phyloP scores from a whole-genome alignment of 2,329 filamentous ascomycete species.

The Fusarium agapanthi region DNA sequence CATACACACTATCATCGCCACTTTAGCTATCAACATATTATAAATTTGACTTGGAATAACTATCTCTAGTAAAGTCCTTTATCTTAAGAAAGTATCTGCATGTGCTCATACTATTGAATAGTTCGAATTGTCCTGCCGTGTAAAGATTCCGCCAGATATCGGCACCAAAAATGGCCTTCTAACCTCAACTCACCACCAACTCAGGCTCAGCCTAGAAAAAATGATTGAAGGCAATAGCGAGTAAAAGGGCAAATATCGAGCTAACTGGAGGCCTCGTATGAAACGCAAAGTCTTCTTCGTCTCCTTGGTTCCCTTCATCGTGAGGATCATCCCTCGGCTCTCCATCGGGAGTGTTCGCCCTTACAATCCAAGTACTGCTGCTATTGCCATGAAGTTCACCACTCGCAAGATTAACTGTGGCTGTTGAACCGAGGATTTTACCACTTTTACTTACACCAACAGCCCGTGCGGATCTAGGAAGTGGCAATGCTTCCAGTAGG shows the following conservation, averaged over 20 bases:
- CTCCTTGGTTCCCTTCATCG: not conserved
- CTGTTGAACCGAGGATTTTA: slow-evolving; percentile 32
- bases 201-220: slow-evolving; percentile 3
- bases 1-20: not conserved
- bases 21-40: not conserved
- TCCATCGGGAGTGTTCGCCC: not conserved
- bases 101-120: slow-evolving; percentile 5
- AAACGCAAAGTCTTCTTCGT: slow-evolving; percentile 21
- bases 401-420: slow-evolving; percentile 28
- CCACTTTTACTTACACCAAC: slow-evolving; percentile 26
- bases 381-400: slow-evolving; percentile 33
- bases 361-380: slow-evolving; percentile 29
- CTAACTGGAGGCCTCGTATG: not conserved
- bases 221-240: slow-evolving; percentile 13
- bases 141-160: slow-evolving; percentile 21
- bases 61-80: not conserved
- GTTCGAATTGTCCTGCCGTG: not conserved
- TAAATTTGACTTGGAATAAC: not conserved
- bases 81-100: slow-evolving; percentile 5
- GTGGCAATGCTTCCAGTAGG: not conserved
- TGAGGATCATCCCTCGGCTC: not conserved
- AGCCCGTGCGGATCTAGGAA: slow-evolving; percentile 27
- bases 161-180: slow-evolving; percentile 21
- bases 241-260: slow-evolving; percentile 16
- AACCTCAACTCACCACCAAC: not conserved